These are phyloP conservation scores for Quercus lobata DNA, from an alignment of 331 rosid genomes.

Conservation along the genomic window DNA sequence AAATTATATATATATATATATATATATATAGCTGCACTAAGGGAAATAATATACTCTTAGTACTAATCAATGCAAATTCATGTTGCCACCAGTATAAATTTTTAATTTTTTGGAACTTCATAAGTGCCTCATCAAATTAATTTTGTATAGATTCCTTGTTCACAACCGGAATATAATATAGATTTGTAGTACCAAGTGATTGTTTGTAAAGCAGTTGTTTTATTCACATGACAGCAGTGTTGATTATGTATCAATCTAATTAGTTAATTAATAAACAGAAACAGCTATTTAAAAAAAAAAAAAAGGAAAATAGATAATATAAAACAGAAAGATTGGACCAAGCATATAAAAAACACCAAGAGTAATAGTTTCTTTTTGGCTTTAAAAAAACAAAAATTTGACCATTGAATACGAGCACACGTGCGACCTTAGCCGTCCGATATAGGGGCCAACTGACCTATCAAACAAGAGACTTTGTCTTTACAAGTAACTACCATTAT, in stretches of 20 bases:
- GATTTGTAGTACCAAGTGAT: neutral
- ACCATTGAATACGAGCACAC: slow-evolving; percentile 22
- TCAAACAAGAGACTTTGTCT: slow-evolving; percentile 4
- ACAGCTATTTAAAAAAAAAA: neutral
- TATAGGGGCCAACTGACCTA: slow-evolving; percentile 12
- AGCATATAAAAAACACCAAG: neutral
- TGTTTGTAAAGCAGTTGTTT: neutral
- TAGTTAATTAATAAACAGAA: neutral
- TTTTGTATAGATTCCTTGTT: neutral
- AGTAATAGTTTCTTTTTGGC: neutral
- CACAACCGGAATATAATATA: neutral
- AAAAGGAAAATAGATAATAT: neutral
- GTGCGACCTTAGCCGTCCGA: slow-evolving; percentile 23
- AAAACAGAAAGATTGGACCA: neutral
- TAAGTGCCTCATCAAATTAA: neutral
- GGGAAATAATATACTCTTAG: neutral
- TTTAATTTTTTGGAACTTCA: neutral
- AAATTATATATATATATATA: neutral
- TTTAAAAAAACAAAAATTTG: slow-evolving; percentile 9
- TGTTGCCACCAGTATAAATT: neutral
- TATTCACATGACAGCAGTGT: neutral
- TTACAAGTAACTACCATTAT: slow-evolving; percentile 3
- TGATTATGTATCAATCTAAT: neutral
- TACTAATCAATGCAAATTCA: neutral
- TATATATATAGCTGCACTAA: neutral